Conservation (phyloP, 2,329 filamentous ascomycete genomes). For the Achaetomium macrosporum region DNA sequence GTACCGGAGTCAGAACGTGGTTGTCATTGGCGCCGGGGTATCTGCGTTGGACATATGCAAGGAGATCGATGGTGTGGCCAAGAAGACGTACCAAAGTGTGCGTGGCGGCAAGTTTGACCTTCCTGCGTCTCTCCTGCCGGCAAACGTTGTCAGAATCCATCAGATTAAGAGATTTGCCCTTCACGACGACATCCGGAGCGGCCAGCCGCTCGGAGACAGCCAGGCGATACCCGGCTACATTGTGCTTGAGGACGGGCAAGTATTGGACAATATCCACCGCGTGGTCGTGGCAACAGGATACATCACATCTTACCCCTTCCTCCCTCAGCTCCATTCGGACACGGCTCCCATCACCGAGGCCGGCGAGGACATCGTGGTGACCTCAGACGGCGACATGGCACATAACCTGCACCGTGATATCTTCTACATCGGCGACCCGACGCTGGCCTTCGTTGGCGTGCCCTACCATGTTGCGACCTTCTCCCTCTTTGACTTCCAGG, state of each 20-base stretch:
- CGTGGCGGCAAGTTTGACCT: slow-evolving; percentile 57
- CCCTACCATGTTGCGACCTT: slow-evolving; percentile 64
- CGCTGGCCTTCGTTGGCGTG: slow-evolving; percentile 57
- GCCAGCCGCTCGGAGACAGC: slow-evolving; percentile 16
- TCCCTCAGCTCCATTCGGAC: slow-evolving; percentile 42
- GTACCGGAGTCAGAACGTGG: slow-evolving; percentile 34
- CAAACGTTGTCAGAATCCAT: slow-evolving; percentile 45
- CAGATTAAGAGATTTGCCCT: slow-evolving; percentile 43
- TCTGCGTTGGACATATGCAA: slow-evolving; percentile 39
- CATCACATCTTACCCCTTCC: slow-evolving; percentile 60
- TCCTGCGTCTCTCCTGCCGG: slow-evolving; percentile 46
- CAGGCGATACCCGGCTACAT: slow-evolving; percentile 44
- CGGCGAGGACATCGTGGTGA: slow-evolving; percentile 51
- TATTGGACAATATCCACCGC: slow-evolving; percentile 50
- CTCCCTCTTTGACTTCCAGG: slow-evolving; percentile 65
- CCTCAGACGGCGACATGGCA: slow-evolving; percentile 52
- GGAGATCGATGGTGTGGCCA: slow-evolving; percentile 34
- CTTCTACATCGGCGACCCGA: slow-evolving; percentile 63
- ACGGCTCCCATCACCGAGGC: slow-evolving; percentile 39
- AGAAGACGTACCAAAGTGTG: slow-evolving; percentile 45
- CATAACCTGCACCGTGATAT: slow-evolving; percentile 68
- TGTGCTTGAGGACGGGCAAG: slow-evolving; percentile 46
- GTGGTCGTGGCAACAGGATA: slow-evolving; percentile 66
- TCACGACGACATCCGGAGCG: slow-evolving; percentile 28
- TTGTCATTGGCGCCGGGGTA: slow-evolving; percentile 48